phyloP scores from a whole-genome alignment of 106 monocot species.

The Dendrobium chrysotoxum region DNA sequence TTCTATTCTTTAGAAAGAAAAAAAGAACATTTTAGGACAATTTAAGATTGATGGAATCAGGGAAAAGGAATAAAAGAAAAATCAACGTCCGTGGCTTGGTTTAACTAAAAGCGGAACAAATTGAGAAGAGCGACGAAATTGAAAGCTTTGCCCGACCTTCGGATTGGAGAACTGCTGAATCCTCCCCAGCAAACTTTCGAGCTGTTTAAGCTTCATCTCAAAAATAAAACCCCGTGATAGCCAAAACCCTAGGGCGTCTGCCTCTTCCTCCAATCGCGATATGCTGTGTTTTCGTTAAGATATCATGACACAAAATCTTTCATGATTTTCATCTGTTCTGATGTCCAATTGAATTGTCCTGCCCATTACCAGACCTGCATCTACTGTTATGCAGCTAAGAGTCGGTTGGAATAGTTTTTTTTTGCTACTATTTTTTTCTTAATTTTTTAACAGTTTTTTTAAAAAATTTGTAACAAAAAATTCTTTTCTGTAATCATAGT shows the following conservation, averaged over 20 bases:
- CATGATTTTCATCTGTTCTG: too few relatives aligned
- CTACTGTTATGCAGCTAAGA: too few relatives aligned
- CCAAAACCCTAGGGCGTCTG: constrained; percentile 7
- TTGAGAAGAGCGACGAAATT: neutral
- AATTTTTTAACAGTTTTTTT: too few relatives aligned
- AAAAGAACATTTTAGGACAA: neutral
- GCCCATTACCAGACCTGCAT: too few relatives aligned
- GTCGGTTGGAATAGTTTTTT: too few relatives aligned
- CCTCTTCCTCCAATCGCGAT: neutral
- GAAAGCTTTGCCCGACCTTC: neutral
- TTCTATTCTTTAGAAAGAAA: neutral
- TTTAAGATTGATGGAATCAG: neutral
- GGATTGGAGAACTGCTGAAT: constrained; percentile 15
- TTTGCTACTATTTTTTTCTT: too few relatives aligned
- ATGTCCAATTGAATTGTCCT: too few relatives aligned
- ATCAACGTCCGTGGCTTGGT: neutral
- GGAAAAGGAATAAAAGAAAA: neutral
- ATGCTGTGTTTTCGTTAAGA: too few relatives aligned
- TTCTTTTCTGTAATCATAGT: too few relatives aligned
- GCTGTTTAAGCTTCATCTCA: constrained; percentile 10
- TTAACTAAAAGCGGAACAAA: neutral
- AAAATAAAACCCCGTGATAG: neutral
- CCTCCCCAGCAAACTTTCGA: constrained; percentile 8
- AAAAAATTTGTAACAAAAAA: too few relatives aligned
- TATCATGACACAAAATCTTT: too few relatives aligned